phyloP scores from a whole-genome alignment of 1,284 basidiomycete species.

The Moesziomyces parantarcticus region DNA sequence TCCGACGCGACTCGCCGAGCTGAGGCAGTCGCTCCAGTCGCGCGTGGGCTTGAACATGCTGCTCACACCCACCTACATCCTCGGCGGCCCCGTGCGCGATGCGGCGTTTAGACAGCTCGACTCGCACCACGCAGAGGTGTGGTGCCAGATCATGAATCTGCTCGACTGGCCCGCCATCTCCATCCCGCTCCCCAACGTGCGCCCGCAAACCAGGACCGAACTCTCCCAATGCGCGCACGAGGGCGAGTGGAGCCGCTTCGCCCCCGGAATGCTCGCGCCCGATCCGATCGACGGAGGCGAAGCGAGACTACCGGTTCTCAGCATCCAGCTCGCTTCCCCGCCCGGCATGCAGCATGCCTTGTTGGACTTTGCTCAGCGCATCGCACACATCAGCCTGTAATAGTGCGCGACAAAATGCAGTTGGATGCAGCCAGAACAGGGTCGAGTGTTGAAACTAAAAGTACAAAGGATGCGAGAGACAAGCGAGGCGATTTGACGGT shows the following conservation, averaged over 20 bases:
- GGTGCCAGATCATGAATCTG: slow-evolving; percentile 43
- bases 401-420: slow-evolving; percentile 25
- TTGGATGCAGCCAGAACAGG: slow-evolving; percentile 21
- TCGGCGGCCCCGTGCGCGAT: slow-evolving; percentile 19
- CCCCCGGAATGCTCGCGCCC: background rate
- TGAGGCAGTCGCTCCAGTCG: slow-evolving; percentile 6
- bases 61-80: slow-evolving; percentile 29
- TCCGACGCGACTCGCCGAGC: background rate
- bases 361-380: slow-evolving; percentile 17
- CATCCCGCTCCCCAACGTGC: slow-evolving; percentile 9
- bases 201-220: background rate
- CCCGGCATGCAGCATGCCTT: slow-evolving; percentile 19
- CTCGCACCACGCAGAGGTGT: slow-evolving; percentile 21
- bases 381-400: slow-evolving; percentile 1
- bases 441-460: slow-evolving; percentile 24
- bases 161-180: slow-evolving; percentile 39
- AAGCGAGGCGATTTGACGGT: background rate
- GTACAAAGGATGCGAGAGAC: slow-evolving; percentile 7
- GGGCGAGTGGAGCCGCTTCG: slow-evolving; percentile 4
- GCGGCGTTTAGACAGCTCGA: slow-evolving; percentile 11
- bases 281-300: slow-evolving; percentile 8
- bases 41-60: slow-evolving; percentile 11
- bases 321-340: slow-evolving; percentile 26
- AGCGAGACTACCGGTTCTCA: slow-evolving; percentile 9
- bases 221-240: background rate